Percentiles rank a stretch among this genome's conserved stretches.
These are phyloP conservation scores for Chlorella vulgaris DNA, from an alignment of 139 green algal species.

Conservation along the genomic window DNA sequence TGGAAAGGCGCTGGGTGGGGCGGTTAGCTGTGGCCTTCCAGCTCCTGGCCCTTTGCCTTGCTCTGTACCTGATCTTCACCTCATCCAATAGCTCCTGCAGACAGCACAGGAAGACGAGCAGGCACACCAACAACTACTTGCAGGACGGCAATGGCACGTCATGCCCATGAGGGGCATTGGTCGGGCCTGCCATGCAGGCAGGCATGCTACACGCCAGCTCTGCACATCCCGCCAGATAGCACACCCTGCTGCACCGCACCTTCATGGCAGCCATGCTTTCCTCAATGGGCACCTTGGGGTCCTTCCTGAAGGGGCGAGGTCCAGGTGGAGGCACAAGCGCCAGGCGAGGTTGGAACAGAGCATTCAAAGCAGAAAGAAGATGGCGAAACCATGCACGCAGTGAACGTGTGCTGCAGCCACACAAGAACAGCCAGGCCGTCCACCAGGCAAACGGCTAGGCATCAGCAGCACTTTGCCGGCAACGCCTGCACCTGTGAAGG, in stretches of 20 bases:
- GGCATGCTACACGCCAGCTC: background rate
- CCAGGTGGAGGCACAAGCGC: no score
- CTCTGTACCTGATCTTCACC: constrained; percentile 79
- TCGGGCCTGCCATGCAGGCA: background rate
- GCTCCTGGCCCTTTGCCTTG: no score
- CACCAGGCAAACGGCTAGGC: background rate
- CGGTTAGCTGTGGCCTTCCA: background rate
- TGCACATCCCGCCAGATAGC: background rate
- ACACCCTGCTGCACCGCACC: constrained; percentile 9
- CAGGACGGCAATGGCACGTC: background rate
- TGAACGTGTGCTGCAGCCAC: no score
- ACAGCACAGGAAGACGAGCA: background rate
- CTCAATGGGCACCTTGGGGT: constrained; percentile 63
- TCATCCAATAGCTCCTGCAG: constrained; percentile 56
- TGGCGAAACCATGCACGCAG: background rate
- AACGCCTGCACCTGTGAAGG: constrained; percentile 29
- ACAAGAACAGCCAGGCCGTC: background rate
- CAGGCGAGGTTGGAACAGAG: background rate
- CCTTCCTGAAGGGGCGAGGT: constrained; percentile 47
- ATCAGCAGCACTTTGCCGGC: background rate
- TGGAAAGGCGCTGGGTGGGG: background rate
- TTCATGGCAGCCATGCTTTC: constrained; percentile 66
- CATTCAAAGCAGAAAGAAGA: background rate
- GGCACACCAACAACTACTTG: background rate
- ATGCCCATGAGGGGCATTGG: background rate